Conservation (phyloP, 164 flowering plant genomes). For the Buxus sempervirens region DNA sequence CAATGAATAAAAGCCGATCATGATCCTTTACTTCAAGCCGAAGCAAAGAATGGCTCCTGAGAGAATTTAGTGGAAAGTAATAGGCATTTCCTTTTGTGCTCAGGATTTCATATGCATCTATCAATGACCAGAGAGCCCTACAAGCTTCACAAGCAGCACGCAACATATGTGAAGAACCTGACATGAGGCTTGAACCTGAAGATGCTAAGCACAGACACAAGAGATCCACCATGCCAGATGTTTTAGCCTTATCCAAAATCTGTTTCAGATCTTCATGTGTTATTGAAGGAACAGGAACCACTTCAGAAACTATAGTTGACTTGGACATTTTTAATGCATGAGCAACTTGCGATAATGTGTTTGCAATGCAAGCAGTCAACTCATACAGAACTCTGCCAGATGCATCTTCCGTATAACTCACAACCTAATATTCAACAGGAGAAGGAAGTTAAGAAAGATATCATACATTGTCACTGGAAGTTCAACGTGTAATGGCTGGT, state of each 20-base stretch:
- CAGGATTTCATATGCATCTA: constrained; percentile 59
- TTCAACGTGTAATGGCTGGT: constrained; percentile 7
- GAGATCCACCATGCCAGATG: constrained; percentile 57
- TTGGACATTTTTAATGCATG: constrained; percentile 44
- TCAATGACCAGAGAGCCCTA: constrained; percentile 77
- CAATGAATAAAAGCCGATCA: constrained; percentile 35
- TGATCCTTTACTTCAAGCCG: constrained; percentile 43
- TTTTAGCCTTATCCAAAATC: constrained; percentile 62
- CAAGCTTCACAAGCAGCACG: constrained; percentile 88
- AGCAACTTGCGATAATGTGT: constrained; percentile 49
- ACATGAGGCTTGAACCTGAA: constrained; percentile 68
- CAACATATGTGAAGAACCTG: constrained; percentile 68
- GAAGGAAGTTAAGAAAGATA: constrained; percentile 12
- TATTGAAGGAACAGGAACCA: constrained; percentile 25
- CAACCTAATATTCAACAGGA: constrained; percentile 43
- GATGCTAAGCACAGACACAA: constrained; percentile 56
- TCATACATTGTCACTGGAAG: not conserved
- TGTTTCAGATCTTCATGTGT: constrained; percentile 39
- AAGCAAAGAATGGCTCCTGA: constrained; percentile 36
- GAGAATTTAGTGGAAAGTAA: constrained; percentile 58
- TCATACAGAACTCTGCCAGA: constrained; percentile 66
- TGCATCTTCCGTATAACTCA: constrained; percentile 45
- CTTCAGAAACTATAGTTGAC: constrained; percentile 23
- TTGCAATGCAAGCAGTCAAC: constrained; percentile 64
- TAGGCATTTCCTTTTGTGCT: constrained; percentile 34